Percentiles rank a stretch among this genome's conserved stretches.
phyloP scores from a whole-genome alignment of 352 stramenopile genomes.

The Pseudoperonospora humuli region DNA sequence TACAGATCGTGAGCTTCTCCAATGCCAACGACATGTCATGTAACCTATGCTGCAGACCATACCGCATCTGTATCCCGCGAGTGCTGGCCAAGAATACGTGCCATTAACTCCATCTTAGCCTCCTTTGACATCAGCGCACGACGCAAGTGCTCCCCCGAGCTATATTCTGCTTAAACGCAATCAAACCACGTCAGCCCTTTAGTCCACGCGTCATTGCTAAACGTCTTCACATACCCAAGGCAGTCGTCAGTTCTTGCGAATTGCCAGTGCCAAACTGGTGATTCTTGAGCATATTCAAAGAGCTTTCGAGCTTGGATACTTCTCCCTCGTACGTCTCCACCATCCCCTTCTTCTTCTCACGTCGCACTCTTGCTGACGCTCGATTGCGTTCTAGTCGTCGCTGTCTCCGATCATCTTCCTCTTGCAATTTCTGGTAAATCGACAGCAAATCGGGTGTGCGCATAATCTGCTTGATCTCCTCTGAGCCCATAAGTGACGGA shows the following conservation, averaged over 20 bases:
- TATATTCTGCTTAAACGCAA: slow-evolving; percentile 43
- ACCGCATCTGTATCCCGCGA: slow-evolving; percentile 68
- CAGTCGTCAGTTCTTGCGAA: slow-evolving; percentile 52
- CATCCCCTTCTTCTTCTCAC: slow-evolving; percentile 85
- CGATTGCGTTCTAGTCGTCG: slow-evolving; percentile 71
- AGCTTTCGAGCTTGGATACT: slow-evolving; percentile 84
- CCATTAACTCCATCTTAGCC: slow-evolving; percentile 74
- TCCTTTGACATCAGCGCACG: slow-evolving; percentile 82
- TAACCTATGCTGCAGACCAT: slow-evolving; percentile 2
- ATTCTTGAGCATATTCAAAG: slow-evolving; percentile 65
- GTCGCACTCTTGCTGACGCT: slow-evolving; percentile 67
- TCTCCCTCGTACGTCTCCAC: slow-evolving; percentile 82
- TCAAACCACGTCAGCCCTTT: background rate
- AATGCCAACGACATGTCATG: background rate
- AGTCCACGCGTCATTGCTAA: too few species aligned
- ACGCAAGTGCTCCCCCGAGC: slow-evolving; percentile 63
- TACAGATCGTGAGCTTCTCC: background rate
- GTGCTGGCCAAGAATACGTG: slow-evolving; percentile 69
- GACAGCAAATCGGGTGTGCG: slow-evolving; percentile 68
- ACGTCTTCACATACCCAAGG: slow-evolving; percentile 49
- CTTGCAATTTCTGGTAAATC: slow-evolving; percentile 85
- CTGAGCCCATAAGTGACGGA: slow-evolving; percentile 62
- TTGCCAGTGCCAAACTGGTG: slow-evolving; percentile 71
- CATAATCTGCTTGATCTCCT: slow-evolving; percentile 88
- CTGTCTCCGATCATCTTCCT: slow-evolving; percentile 77